Percentiles rank a stretch among this genome's conserved stretches.
phyloP scores from a whole-genome alignment of 2,329 filamentous ascomycete species.

The Paecilomyces sp. region DNA sequence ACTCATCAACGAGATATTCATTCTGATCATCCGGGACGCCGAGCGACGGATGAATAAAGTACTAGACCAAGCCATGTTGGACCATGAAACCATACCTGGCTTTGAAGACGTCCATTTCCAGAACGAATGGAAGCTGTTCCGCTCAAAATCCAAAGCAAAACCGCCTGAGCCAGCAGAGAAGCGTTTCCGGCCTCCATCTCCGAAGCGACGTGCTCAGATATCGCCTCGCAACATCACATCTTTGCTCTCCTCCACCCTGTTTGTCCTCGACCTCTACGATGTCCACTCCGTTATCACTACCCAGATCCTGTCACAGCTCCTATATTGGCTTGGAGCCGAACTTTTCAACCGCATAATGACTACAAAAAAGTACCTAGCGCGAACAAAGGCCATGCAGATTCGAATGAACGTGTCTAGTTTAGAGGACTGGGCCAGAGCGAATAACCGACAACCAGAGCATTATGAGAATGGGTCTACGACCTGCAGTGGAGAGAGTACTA shows the following conservation, averaged over 20 bases:
- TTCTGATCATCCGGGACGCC: slow-evolving; percentile 91
- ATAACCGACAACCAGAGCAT: slow-evolving; percentile 91
- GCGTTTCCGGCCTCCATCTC: slow-evolving; percentile 83
- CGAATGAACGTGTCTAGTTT: slow-evolving; percentile 95
- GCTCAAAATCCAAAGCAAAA: slow-evolving; percentile 82
- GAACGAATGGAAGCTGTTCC: slow-evolving; percentile 97
- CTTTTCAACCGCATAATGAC: slow-evolving; percentile 98
- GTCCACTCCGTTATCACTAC: slow-evolving; percentile 94
- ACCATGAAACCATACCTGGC: slow-evolving; percentile 95
- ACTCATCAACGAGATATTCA: slow-evolving; percentile 96
- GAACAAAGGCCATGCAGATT: slow-evolving; percentile 99
- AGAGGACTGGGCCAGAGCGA: slow-evolving; percentile 91
- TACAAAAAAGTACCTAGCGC: slow-evolving; percentile 84
- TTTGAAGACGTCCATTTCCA: slow-evolving; percentile 97
- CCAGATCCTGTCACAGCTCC: slow-evolving; percentile 83
- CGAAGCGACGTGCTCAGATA: slow-evolving; percentile 83
- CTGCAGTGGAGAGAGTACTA: slow-evolving; percentile 75
- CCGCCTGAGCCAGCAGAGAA: slow-evolving; percentile 80
- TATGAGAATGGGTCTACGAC: slow-evolving; percentile 87
- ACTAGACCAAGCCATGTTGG: slow-evolving; percentile 85
- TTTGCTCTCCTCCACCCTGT: slow-evolving; percentile 87
- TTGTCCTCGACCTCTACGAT: slow-evolving; percentile 97
- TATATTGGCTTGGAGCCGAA: slow-evolving; percentile 95
- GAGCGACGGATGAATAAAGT: slow-evolving; percentile 95
- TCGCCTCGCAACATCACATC: slow-evolving; percentile 95